Percentiles rank a stretch among this genome's conserved stretches.
Conservation (phyloP, 768 basidiomycete species). For the Suillus tomentosus region DNA sequence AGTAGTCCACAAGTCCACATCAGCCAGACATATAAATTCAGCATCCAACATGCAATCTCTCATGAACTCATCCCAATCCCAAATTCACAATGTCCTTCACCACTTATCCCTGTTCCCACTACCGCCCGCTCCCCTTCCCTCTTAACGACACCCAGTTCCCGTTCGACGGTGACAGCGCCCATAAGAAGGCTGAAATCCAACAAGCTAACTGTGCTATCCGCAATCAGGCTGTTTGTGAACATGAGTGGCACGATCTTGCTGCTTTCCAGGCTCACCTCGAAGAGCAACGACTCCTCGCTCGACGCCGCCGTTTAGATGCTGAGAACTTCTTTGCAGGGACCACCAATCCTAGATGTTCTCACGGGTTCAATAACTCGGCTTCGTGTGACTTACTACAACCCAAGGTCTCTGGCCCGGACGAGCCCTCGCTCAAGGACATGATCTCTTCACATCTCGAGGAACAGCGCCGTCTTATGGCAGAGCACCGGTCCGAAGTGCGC, state of each 20-base stretch:
- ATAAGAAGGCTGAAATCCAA: neutral
- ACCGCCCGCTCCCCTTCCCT: neutral
- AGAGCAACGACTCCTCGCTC: neutral
- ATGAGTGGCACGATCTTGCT: neutral
- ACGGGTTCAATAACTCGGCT: neutral
- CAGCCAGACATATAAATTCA: neutral
- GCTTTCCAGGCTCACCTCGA: neutral
- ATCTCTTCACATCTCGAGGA: neutral
- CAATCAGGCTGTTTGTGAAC: neutral
- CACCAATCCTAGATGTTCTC: neutral
- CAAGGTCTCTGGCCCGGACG: neutral
- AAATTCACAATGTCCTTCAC: neutral
- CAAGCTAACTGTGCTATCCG: neutral
- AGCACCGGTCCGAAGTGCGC: constrained; percentile 11
- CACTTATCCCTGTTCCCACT: neutral
- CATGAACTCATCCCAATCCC: neutral
- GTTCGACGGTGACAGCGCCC: neutral
- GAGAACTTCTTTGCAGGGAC: neutral
- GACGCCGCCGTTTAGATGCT: neutral
- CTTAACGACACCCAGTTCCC: neutral
- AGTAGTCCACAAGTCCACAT: neutral
- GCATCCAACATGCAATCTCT: neutral
- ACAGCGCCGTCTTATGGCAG: constrained; percentile 10
- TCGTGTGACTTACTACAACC: neutral
- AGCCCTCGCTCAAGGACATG: neutral